phyloP scores from a whole-genome alignment of 2,329 filamentous ascomycete genomes.

The Sphaerulina vaccinii region DNA sequence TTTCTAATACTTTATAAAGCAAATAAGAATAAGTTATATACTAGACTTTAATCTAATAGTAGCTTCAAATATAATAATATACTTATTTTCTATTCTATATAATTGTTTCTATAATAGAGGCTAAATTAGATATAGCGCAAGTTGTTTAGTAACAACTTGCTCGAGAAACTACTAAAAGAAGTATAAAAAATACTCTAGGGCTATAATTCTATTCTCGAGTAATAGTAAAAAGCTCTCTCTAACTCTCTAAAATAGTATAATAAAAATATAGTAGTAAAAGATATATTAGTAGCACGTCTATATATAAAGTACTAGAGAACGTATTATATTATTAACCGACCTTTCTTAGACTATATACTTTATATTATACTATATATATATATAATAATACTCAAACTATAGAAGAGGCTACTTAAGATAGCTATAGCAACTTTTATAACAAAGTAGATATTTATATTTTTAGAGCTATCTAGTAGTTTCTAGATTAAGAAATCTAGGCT shows the following conservation, averaged over 20 bases:
- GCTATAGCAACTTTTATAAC: slow-evolving; percentile 32
- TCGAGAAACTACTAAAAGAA: slow-evolving; percentile 23
- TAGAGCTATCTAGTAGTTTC: slow-evolving; percentile 35
- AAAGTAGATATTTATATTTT: slow-evolving; percentile 38
- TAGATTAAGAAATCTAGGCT: slow-evolving; percentile 31
- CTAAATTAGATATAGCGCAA: slow-evolving; percentile 57
- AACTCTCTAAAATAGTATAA: slow-evolving; percentile 61
- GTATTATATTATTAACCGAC: slow-evolving; percentile 82
- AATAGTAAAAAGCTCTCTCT: slow-evolving; percentile 54
- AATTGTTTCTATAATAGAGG: slow-evolving; percentile 59
- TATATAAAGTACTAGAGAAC: slow-evolving; percentile 95
- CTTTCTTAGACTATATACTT: slow-evolving; percentile 64
- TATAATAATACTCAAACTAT: slow-evolving; percentile 23
- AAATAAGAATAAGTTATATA: slow-evolving; percentile 30
- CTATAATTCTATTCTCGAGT: slow-evolving; percentile 44
- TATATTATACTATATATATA: slow-evolving; percentile 45
- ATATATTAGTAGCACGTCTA: slow-evolving; percentile 80
- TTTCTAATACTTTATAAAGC: slow-evolving; percentile 67
- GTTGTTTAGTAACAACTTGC: slow-evolving; percentile 47
- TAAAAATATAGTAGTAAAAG: slow-evolving; percentile 65
- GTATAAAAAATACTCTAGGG: slow-evolving; percentile 34
- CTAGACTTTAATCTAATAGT: slow-evolving; percentile 23
- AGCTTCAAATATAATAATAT: slow-evolving; percentile 38
- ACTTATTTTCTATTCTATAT: slow-evolving; percentile 60
- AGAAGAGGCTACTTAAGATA: slow-evolving; percentile 33